These are phyloP conservation scores for Erigeron philadelphicus DNA, from an alignment of 140 eudicot species.

Conservation along the genomic window DNA sequence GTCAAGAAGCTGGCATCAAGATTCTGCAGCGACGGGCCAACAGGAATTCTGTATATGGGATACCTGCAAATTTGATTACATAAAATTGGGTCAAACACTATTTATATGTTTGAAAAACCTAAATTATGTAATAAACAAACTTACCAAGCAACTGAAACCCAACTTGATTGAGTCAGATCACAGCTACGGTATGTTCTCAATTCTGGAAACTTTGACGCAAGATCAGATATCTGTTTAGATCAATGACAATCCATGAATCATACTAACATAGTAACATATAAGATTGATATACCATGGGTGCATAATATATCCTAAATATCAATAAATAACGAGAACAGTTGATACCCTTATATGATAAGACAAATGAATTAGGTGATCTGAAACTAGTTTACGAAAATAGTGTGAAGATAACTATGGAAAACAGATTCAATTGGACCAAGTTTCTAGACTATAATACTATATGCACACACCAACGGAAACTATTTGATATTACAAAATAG, in stretches of 20 bases:
- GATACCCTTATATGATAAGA: too few relatives aligned
- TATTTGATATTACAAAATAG: not conserved
- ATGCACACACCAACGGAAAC: not conserved
- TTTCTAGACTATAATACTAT: too few relatives aligned
- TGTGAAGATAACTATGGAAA: too few relatives aligned
- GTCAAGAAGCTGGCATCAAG: conserved; percentile 91
- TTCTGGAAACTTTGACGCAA: conserved; percentile 64
- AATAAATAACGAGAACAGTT: too few relatives aligned
- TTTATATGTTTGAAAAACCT: too few relatives aligned
- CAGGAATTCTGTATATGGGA: conserved; percentile 90
- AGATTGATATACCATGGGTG: not conserved
- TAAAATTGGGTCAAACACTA: not conserved
- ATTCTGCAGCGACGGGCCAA: conserved; percentile 77
- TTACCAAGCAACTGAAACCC: conserved; percentile 97
- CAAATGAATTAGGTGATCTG: too few relatives aligned
- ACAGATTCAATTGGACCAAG: too few relatives aligned
- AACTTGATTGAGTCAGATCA: conserved; percentile 76
- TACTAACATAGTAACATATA: not conserved
- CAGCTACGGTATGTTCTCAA: conserved; percentile 69
- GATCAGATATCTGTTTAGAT: conserved; percentile 54
- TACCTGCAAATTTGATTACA: conserved; percentile 49
- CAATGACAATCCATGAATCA: conserved; percentile 10
- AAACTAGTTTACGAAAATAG: too few relatives aligned
- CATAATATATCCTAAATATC: not conserved
- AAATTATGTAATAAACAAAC: not conserved